Percentiles rank a stretch among this genome's conserved stretches.
Conservation (phyloP, 2,329 filamentous ascomycete genomes). For the Trichoderma afroharzianum region DNA sequence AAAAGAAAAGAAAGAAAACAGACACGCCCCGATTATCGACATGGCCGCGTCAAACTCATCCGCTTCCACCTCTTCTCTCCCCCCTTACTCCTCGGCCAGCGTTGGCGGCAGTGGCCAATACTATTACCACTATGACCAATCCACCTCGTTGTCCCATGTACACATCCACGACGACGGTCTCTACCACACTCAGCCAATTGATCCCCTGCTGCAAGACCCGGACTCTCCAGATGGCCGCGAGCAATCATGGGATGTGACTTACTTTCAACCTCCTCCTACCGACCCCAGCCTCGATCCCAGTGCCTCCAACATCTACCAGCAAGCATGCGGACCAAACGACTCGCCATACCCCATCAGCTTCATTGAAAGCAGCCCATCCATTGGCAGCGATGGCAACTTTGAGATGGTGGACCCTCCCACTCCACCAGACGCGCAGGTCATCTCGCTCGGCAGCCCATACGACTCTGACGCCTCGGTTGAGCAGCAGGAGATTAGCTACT, state of each 20-base stretch:
- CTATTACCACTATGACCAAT: background rate
- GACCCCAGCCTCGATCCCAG: background rate
- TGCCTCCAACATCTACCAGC: background rate
- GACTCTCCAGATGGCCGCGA: background rate
- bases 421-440: background rate
- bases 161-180: background rate
- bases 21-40: background rate
- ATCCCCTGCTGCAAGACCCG: background rate
- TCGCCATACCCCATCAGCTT: conserved; percentile 5
- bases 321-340: background rate
- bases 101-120: background rate
- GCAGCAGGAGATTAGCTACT: background rate
- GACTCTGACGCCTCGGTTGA: background rate
- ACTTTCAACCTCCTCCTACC: background rate
- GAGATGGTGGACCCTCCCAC: conserved; percentile 1
- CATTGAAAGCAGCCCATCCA: conserved; percentile 4
- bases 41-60: background rate
- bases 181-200: background rate
- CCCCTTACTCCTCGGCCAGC: background rate
- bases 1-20: background rate
- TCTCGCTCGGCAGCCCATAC: background rate
- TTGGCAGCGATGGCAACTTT: conserved; percentile 2
- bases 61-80: background rate
- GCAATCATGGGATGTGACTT: background rate
- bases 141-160: background rate